These are phyloP conservation scores for Podospora sp. DNA, from an alignment of 495 filamentous ascomycete species.

Conservation along the genomic window DNA sequence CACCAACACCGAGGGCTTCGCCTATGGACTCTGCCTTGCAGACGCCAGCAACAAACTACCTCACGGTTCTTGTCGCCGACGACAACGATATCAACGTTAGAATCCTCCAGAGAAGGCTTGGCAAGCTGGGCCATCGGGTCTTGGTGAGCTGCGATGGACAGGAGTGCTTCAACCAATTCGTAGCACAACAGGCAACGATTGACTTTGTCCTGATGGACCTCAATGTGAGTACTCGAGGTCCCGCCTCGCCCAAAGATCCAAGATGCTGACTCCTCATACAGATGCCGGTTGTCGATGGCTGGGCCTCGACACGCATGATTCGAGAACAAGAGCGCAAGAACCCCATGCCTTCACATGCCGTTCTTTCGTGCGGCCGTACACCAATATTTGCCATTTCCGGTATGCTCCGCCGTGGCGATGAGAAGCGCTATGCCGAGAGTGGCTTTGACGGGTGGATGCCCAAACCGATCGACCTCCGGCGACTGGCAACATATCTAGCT, in stretches of 20 bases:
- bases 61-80: constrained; percentile 75
- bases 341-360: constrained; percentile 25
- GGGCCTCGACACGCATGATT: constrained; percentile 25
- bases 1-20: constrained; percentile 22
- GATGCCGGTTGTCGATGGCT: constrained; percentile 34
- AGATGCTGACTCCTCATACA: no score
- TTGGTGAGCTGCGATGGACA: constrained; percentile 75
- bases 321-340: constrained; percentile 21
- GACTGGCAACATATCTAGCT: constrained; percentile 18
- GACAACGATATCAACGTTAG: constrained; percentile 83
- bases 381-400: constrained; percentile 30
- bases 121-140: constrained; percentile 70
- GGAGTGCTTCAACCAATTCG: constrained; percentile 69
- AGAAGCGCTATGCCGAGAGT: constrained; percentile 18
- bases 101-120: constrained; percentile 73
- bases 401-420: constrained; percentile 29
- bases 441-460: constrained; percentile 75
- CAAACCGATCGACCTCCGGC: constrained; percentile 66
- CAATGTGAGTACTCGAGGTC: constrained; percentile 24
- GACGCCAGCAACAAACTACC: constrained; percentile 36
- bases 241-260: no score
- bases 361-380: constrained; percentile 26
- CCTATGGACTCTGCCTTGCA: constrained; percentile 12
- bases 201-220: constrained; percentile 34
- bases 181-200: constrained; percentile 21